Evolutionary conservation across 441 rosid genomes (phyloP).

Genomic region (Gossypium schwendimanii): DNA sequence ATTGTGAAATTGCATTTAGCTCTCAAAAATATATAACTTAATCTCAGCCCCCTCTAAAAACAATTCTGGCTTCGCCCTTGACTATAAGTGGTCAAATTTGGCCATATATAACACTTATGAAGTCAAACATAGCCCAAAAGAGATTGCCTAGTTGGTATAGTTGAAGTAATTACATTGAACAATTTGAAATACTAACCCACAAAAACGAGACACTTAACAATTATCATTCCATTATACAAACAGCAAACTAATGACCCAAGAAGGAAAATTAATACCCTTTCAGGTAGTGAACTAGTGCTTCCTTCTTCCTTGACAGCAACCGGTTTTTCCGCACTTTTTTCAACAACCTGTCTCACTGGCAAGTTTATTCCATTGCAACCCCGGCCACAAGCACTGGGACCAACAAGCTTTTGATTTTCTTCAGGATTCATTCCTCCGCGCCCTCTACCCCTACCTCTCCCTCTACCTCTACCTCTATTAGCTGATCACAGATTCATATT

Average conservation of each 20-base stretch:
- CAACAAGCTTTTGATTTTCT: slow-evolving; percentile 28
- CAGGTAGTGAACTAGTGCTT: slow-evolving; percentile 45
- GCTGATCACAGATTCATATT: slow-evolving; percentile 16
- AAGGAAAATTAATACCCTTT: slow-evolving; percentile 36
- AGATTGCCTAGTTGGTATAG: background rate
- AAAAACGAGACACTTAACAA: background rate
- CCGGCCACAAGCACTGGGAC: slow-evolving; percentile 25
- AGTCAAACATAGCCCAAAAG: background rate
- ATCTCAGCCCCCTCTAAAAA: too few species aligned
- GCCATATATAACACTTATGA: background rate
- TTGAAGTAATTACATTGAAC: background rate
- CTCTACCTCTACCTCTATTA: slow-evolving; percentile 4
- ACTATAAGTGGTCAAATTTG: background rate
- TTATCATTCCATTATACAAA: background rate
- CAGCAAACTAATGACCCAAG: background rate
- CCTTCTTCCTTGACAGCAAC: slow-evolving; percentile 44
- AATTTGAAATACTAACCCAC: background rate
- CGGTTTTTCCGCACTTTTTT: slow-evolving; percentile 42
- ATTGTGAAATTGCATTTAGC: too few species aligned
- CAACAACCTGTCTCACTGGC: slow-evolving; percentile 28
- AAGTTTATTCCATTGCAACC: slow-evolving; percentile 26
- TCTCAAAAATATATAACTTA: too few species aligned
- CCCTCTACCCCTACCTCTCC: slow-evolving; percentile 44
- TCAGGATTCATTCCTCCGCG: slow-evolving; percentile 32
- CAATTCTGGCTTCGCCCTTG: too few species aligned